Evolutionary conservation across 495 filamentous ascomycete genomes (phyloP).

Genomic region (Neurospora sp.): DNA sequence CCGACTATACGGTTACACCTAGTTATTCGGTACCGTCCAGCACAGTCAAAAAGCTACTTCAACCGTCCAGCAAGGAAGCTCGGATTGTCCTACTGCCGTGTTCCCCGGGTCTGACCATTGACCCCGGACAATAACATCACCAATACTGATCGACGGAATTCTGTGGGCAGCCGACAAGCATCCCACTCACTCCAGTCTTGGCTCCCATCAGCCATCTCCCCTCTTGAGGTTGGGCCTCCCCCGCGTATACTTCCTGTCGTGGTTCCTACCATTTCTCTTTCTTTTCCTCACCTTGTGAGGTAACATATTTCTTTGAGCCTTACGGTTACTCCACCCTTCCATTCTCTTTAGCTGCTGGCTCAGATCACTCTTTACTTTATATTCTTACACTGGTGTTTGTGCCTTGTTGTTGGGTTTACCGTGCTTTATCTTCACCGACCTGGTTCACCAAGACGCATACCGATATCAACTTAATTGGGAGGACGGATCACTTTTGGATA

Average conservation of each 20-base stretch:
- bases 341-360: slow-evolving; percentile 44
- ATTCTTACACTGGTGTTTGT: slow-evolving; percentile 15
- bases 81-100: background rate
- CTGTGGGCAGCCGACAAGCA: background rate
- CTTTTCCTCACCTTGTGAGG: slow-evolving; percentile 20
- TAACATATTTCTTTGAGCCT: slow-evolving; percentile 9
- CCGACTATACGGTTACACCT: background rate
- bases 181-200: background rate
- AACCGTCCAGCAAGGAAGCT: slow-evolving; percentile 1
- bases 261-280: slow-evolving; percentile 7
- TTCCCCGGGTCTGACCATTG: background rate
- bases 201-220: background rate
- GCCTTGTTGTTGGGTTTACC: slow-evolving; percentile 1
- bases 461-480: background rate
- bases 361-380: slow-evolving; percentile 42
- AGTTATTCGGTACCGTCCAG: background rate
- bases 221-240: slow-evolving; percentile 13
- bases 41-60: background rate
- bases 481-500: background rate
- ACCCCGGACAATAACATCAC: background rate
- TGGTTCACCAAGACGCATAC: background rate
- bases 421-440: background rate
- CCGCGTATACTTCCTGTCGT: slow-evolving; percentile 24
- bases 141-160: background rate
- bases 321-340: slow-evolving; percentile 15